These are phyloP conservation scores for Lippia alba DNA, from an alignment of 305 asterid genomes.

Conservation along the genomic window DNA sequence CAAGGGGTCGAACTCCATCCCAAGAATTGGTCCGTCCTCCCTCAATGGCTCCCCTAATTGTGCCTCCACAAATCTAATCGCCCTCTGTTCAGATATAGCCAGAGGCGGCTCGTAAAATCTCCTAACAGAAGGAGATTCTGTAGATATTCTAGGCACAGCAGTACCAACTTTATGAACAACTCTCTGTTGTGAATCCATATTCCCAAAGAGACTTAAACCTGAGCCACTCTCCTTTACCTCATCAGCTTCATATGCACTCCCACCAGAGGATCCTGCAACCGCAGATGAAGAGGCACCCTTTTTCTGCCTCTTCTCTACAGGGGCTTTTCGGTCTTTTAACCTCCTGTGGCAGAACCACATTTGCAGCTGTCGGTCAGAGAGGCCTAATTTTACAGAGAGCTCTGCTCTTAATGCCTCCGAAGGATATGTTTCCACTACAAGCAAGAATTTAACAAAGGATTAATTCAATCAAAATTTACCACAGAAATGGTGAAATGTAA, in stretches of 20 bases:
- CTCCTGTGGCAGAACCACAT: slow-evolving; percentile 99
- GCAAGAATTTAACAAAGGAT: slow-evolving; percentile 20
- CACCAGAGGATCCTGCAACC: slow-evolving; percentile 50
- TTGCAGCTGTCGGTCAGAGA: slow-evolving; percentile 88
- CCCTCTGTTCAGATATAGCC: slow-evolving; percentile 78
- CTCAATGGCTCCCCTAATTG: slow-evolving; percentile 88
- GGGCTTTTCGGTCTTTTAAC: slow-evolving; percentile 80
- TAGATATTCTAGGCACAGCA: slow-evolving; percentile 74
- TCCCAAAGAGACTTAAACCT: slow-evolving; percentile 49
- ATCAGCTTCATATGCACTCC: slow-evolving; percentile 49
- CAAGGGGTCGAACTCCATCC: slow-evolving; percentile 93
- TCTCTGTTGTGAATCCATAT: slow-evolving; percentile 44
- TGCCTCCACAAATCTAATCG: slow-evolving; percentile 81
- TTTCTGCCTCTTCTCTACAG: slow-evolving; percentile 57
- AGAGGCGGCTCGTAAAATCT: slow-evolving; percentile 81
- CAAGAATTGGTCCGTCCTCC: slow-evolving; percentile 93
- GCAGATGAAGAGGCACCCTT: slow-evolving; percentile 53
- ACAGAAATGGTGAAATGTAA: background rate
- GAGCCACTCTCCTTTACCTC: slow-evolving; percentile 44
- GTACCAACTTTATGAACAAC: slow-evolving; percentile 76
- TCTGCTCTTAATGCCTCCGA: slow-evolving; percentile 82
- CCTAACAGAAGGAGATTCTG: slow-evolving; percentile 64
- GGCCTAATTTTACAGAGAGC: slow-evolving; percentile 77
- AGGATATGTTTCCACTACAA: slow-evolving; percentile 79
- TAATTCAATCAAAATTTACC: slow-evolving; percentile 12